Evolutionary conservation across 352 stramenopile species (phyloP), one percentile per base, ranked within the genome.

Genomic region (Phytophthora idaei): DNA sequence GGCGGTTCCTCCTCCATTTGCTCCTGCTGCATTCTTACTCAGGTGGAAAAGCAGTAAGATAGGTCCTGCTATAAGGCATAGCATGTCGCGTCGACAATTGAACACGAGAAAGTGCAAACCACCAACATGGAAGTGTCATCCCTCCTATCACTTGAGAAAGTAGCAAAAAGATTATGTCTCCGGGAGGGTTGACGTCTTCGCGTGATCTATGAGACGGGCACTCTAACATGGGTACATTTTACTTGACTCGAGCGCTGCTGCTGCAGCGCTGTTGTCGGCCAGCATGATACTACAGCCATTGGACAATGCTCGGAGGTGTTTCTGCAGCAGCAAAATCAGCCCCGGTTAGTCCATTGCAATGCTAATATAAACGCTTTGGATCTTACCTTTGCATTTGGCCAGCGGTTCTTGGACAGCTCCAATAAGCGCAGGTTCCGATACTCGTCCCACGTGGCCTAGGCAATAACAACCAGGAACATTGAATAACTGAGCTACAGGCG

Each of bases 281-380:
- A 92, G 56, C 67, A 92, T 90, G 67, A 92, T 88, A 58, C 81
- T 92, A 61, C 78, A 90, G n/a, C 84, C 84, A 64, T 92, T 92
- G 11, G 80, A 86, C 28, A 92, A 69, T 47, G 77, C 69, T 2
- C 84, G 81, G 65, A 92, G 69, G 61, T 90, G 81, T 50, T 72
- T 84, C 78, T 90, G 52, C 39, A 61, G 14, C 39, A 41, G 15
- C 34, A 56, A 21, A 21, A 21, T 21, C 5, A 39, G 3, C 9
- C 0, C 2, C 5, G 34, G 17, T 74, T 61, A 65, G 51, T 53
- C 8, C 15, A 47, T 25, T 25, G 29, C 25, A 54, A 6, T 39
- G 8, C 10, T n/a, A 12, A 6, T 39, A 10, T 21, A 27, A 47
- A 27, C 21, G 21, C 21, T 21, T 21, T 21, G 21, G 21, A 21